A percentile compares a stretch with the other conserved stretches of the same genome.
phyloP scores from a whole-genome alignment of 2,329 filamentous ascomycete genomes.

The Fusarium hostae region DNA sequence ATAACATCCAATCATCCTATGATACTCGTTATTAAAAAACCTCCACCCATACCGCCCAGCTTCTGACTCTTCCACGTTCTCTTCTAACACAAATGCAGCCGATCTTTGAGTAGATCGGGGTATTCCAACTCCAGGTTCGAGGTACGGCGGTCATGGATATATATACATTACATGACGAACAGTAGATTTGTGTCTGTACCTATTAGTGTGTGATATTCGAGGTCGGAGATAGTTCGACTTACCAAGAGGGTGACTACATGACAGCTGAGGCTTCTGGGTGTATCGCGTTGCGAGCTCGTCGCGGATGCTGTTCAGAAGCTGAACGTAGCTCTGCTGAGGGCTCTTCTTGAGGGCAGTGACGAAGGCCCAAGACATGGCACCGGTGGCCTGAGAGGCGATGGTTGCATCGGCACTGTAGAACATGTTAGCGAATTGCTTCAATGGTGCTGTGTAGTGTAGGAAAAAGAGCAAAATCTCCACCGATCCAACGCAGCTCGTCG shows the following conservation, averaged over 20 bases:
- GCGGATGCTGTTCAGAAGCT: slow-evolving; percentile 94
- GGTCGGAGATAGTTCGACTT: slow-evolving; percentile 51
- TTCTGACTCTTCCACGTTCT: not conserved
- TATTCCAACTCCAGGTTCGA: slow-evolving; percentile 28
- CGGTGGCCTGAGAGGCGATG: slow-evolving; percentile 89
- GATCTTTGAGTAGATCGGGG: slow-evolving; percentile 13
- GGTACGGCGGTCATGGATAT: slow-evolving; percentile 13
- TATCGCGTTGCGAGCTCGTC: slow-evolving; percentile 91
- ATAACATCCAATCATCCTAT: slow-evolving; percentile 6
- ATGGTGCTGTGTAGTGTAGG: not conserved
- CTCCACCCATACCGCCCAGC: not conserved
- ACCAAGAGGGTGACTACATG: slow-evolving; percentile 96
- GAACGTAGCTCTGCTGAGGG: slow-evolving; percentile 96
- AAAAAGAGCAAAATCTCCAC: not conserved
- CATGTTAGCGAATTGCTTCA: slow-evolving; percentile 26
- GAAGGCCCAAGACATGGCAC: slow-evolving; percentile 98
- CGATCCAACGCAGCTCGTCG: slow-evolving; percentile 58
- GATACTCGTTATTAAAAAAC: not conserved
- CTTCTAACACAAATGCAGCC: not conserved
- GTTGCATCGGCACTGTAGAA: slow-evolving; percentile 83
- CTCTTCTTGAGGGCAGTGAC: slow-evolving; percentile 94
- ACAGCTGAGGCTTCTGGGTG: slow-evolving; percentile 93
- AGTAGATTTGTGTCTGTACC: slow-evolving; percentile 69
- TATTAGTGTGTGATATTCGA: slow-evolving; percentile 9
- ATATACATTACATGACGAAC: slow-evolving; percentile 67